These are phyloP conservation scores for Colletotrichum tamarilloi DNA, from an alignment of 2,329 filamentous ascomycete genomes.

Conservation along the genomic window DNA sequence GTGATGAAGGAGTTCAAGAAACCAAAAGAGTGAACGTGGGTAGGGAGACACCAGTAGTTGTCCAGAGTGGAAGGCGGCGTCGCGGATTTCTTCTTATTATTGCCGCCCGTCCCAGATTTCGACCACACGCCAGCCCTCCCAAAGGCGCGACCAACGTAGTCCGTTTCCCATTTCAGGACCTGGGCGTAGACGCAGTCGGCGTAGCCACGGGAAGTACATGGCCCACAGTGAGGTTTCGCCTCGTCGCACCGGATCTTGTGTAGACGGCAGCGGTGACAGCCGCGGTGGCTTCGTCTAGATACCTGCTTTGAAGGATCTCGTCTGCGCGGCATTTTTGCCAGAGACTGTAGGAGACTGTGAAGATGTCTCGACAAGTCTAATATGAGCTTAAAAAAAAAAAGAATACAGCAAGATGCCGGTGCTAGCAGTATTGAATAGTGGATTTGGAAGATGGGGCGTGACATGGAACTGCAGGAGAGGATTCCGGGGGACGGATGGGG, in stretches of 20 bases:
- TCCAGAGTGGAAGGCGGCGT: slow-evolving; percentile 18
- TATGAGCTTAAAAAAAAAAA: background rate
- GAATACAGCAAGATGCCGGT: background rate
- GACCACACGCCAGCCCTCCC: slow-evolving; percentile 44
- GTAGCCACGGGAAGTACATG: slow-evolving; percentile 37
- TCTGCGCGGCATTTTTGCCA: slow-evolving; percentile 21
- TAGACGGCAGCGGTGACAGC: slow-evolving; percentile 39
- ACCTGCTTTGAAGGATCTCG: slow-evolving; percentile 30
- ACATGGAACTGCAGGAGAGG: slow-evolving; percentile 3
- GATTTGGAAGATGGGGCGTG: slow-evolving; percentile 6
- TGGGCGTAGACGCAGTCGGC: slow-evolving; percentile 34
- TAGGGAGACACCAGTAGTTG: slow-evolving; percentile 19
- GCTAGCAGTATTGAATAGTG: background rate
- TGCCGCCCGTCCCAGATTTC: slow-evolving; percentile 32
- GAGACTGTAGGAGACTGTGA: background rate
- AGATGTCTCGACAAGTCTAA: background rate
- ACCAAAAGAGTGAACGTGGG: slow-evolving; percentile 18
- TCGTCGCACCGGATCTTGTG: slow-evolving; percentile 41
- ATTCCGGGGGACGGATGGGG: background rate
- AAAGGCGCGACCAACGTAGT: slow-evolving; percentile 44
- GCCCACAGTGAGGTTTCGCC: slow-evolving; percentile 37
- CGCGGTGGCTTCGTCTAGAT: slow-evolving; percentile 38
- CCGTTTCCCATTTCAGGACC: slow-evolving; percentile 44
- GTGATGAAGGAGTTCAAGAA: slow-evolving; percentile 20
- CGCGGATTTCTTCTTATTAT: slow-evolving; percentile 3